Evolutionary conservation across 2,329 filamentous ascomycete species (phyloP).

Genomic region (Purpureocillium lavendulum): DNA sequence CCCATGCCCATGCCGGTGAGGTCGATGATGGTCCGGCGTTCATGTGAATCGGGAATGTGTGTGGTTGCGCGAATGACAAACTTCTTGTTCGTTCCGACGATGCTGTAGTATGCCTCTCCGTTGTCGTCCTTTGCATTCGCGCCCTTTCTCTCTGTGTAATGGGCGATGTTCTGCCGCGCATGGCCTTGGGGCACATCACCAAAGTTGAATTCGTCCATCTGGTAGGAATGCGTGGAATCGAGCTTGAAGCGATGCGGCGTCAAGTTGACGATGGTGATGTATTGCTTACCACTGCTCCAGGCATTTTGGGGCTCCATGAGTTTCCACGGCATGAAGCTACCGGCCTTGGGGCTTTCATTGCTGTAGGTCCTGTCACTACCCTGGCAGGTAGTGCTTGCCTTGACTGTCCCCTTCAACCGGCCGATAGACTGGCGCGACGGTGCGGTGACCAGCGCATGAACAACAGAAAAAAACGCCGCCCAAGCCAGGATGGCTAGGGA

Average conservation of each 20-base stretch:
- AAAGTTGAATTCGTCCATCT: constrained; percentile 22
- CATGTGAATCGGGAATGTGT: constrained; percentile 17
- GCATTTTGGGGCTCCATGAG: constrained; percentile 1
- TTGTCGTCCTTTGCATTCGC: constrained; percentile 15
- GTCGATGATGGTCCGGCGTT: constrained; percentile 18
- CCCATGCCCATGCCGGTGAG: constrained; percentile 22
- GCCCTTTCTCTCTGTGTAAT: constrained; percentile 13
- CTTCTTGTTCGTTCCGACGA: constrained; percentile 19
- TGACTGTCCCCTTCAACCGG: not conserved
- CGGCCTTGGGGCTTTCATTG: constrained; percentile 1
- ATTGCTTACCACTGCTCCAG: constrained; percentile 9
- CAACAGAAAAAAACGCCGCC: no score
- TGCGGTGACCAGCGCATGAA: no score
- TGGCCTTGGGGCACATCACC: constrained; percentile 22
- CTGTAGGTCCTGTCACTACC: constrained; percentile 6
- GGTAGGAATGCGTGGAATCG: constrained; percentile 18
- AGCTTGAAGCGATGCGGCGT: constrained; percentile 21
- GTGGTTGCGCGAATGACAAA: constrained; percentile 21
- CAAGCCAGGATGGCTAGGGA: no score
- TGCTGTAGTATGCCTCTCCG: constrained; percentile 21
- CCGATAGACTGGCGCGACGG: not conserved
- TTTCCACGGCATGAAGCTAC: constrained; percentile 7
- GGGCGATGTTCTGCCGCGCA: constrained; percentile 19
- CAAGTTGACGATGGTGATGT: constrained; percentile 24
- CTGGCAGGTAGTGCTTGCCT: constrained; percentile 1